Evolutionary conservation across 2,329 filamentous ascomycete genomes (phyloP).

Genomic region (Penicillium sp.): DNA sequence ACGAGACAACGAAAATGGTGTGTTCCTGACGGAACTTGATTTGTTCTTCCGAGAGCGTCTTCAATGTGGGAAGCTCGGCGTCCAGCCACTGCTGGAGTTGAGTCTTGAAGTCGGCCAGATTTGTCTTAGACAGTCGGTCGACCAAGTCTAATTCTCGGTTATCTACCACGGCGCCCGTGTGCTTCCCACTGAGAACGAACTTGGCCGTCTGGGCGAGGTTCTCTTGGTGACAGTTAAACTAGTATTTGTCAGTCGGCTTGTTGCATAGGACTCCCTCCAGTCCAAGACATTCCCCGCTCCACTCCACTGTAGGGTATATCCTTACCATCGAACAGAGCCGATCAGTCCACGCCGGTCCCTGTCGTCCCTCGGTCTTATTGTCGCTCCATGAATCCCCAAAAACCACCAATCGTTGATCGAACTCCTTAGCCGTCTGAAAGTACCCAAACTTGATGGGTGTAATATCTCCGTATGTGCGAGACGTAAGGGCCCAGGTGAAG

Average conservation of each 20-base stretch:
- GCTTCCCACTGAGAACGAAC: slow-evolving; percentile 22
- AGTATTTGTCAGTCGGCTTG: background rate
- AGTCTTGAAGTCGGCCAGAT: slow-evolving; percentile 36
- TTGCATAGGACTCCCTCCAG: background rate
- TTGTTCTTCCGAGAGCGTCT: slow-evolving; percentile 22
- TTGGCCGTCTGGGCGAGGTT: slow-evolving; percentile 33
- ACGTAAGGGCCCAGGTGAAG: slow-evolving; percentile 30
- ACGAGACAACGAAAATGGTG: slow-evolving; percentile 38
- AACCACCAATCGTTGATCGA: slow-evolving; percentile 34
- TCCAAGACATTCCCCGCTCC: background rate
- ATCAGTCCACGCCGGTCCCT: slow-evolving; percentile 35
- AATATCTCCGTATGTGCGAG: slow-evolving; percentile 21
- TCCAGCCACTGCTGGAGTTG: slow-evolving; percentile 38
- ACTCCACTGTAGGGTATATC: background rate
- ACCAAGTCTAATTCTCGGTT: slow-evolving; percentile 31
- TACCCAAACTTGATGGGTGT: slow-evolving; percentile 12
- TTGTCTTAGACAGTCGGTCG: slow-evolving; percentile 25
- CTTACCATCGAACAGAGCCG: slow-evolving; percentile 38
- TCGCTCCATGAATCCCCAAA: slow-evolving; percentile 44
- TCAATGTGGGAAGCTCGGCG: slow-evolving; percentile 29
- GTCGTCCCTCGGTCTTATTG: slow-evolving; percentile 27
- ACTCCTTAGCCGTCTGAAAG: slow-evolving; percentile 22
- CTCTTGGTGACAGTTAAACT: slow-evolving; percentile 37
- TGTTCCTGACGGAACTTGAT: slow-evolving; percentile 27
- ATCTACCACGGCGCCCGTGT: slow-evolving; percentile 34